These are phyloP conservation scores for Penicillium hordei DNA, from an alignment of 2,329 filamentous ascomycete genomes.

Conservation along the genomic window DNA sequence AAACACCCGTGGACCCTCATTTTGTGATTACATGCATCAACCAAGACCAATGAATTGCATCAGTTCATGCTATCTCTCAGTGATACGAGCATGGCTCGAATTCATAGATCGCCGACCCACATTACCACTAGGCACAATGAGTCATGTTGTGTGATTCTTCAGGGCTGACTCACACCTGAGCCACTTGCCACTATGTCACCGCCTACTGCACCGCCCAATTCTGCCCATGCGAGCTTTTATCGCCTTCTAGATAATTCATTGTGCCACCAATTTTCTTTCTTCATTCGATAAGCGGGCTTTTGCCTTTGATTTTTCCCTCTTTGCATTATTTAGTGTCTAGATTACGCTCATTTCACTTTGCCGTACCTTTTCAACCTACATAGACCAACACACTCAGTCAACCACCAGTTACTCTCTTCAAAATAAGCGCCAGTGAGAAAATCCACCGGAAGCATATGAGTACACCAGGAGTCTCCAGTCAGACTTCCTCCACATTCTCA, in stretches of 20 bases:
- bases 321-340: background rate
- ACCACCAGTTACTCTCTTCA: background rate
- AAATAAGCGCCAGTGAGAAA: constrained; percentile 1
- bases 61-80: background rate
- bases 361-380: background rate
- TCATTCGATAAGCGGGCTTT: background rate
- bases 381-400: background rate
- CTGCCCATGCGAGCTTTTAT: constrained; percentile 25
- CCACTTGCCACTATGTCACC: constrained; percentile 13
- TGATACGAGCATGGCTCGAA: constrained; percentile 1
- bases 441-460: background rate
- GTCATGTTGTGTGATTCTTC: constrained; percentile 8
- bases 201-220: constrained; percentile 18
- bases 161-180: constrained; percentile 4
- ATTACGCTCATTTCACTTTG: background rate
- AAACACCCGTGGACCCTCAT: background rate
- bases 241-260: constrained; percentile 14
- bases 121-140: constrained; percentile 1
- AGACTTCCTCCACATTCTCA: background rate
- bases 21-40: background rate
- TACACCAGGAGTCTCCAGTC: background rate
- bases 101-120: constrained; percentile 12
- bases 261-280: constrained; percentile 7
- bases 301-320: background rate
- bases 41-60: background rate